phyloP scores from a whole-genome alignment of 1,284 basidiomycete genomes.

The Salmacisia buchloeana region DNA sequence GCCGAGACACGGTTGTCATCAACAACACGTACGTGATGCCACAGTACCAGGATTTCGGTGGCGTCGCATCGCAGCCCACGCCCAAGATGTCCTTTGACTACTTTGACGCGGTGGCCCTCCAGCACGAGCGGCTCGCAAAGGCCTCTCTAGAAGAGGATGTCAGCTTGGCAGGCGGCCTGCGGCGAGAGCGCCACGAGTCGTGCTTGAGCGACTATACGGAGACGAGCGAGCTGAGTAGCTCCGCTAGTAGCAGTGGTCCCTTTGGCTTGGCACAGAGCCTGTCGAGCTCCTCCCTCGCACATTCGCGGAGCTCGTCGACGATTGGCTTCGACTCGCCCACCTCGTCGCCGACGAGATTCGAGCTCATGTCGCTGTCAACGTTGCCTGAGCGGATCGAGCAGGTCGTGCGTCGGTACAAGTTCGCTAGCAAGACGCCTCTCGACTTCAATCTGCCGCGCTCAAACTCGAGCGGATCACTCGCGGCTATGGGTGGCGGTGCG shows the following conservation, averaged over 20 bases:
- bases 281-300: conserved; percentile 24
- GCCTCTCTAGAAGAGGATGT: conserved; percentile 12
- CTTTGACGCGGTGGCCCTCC: not conserved
- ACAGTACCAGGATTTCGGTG: conserved; percentile 16
- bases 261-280: conserved; percentile 30
- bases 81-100: conserved; percentile 17
- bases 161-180: conserved; percentile 10
- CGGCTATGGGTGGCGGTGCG: not conserved
- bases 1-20: conserved; percentile 9
- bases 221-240: conserved; percentile 22
- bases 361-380: not conserved
- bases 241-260: conserved; percentile 27
- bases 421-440: not conserved
- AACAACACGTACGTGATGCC: conserved; percentile 13
- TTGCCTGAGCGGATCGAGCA: not conserved
- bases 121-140: not conserved
- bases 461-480: not conserved
- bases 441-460: not conserved
- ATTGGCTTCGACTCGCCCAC: not conserved
- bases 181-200: conserved; percentile 8
- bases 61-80: conserved; percentile 13
- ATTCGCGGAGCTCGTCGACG: not conserved
- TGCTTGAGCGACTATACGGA: not conserved
- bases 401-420: not conserved
- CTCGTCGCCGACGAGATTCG: not conserved